phyloP scores from a whole-genome alignment of 2,329 filamentous ascomycete species.

The Fusarium succisae region DNA sequence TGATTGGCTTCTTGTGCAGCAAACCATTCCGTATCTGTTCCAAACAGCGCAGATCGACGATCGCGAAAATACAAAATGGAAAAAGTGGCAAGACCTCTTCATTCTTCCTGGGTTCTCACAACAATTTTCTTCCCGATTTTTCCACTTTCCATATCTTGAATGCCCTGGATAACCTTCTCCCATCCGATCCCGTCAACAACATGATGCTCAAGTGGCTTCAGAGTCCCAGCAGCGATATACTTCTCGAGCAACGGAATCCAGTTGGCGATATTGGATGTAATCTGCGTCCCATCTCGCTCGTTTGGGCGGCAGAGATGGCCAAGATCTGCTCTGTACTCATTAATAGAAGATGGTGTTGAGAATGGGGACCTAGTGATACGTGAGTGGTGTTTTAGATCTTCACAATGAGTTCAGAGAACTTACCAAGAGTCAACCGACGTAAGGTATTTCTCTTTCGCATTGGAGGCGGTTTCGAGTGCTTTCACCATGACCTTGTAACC shows the following conservation, averaged over 20 bases:
- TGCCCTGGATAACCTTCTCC: slow-evolving; percentile 37
- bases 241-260: slow-evolving; percentile 37
- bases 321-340: slow-evolving; percentile 39
- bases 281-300: slow-evolving; percentile 15
- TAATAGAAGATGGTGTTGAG: slow-evolving; percentile 34
- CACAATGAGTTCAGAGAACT: neutral
- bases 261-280: slow-evolving; percentile 20
- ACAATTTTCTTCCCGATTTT: slow-evolving; percentile 43
- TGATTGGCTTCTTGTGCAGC: neutral
- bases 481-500: slow-evolving; percentile 44
- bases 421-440: slow-evolving; percentile 49
- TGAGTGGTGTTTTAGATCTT: neutral
- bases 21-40: neutral
- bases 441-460: slow-evolving; percentile 43
- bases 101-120: slow-evolving; percentile 27
- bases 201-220: slow-evolving; percentile 39
- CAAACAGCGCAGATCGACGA: neutral
- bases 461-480: slow-evolving; percentile 41
- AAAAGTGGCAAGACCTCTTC: neutral
- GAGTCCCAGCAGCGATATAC: slow-evolving; percentile 34
- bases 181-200: slow-evolving; percentile 37
- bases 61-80: neutral
- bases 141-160: slow-evolving; percentile 32
- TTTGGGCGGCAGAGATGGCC: slow-evolving; percentile 38
- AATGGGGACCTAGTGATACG: slow-evolving; percentile 32